Evolutionary conservation across 1,284 basidiomycete species (phyloP).

Genomic region (Sanghuangporus sanghuang): DNA sequence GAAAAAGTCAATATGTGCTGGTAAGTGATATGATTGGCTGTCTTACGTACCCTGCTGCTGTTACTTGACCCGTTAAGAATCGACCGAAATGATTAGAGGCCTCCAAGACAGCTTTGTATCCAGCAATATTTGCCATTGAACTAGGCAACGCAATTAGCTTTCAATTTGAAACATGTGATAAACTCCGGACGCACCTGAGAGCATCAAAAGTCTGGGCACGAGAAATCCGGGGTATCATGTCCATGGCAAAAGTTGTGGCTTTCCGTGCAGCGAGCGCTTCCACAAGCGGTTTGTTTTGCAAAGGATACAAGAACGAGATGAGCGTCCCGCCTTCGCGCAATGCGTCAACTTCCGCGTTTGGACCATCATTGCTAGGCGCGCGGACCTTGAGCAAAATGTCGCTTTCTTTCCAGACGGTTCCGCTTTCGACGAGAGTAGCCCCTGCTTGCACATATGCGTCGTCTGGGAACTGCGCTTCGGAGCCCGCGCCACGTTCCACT

Average conservation of each 20-base stretch:
- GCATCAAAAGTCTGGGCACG: conserved; percentile 84
- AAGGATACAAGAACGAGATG: conserved; percentile 81
- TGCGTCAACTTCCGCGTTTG: conserved; percentile 40
- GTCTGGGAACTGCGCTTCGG: conserved; percentile 71
- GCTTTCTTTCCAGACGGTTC: conserved; percentile 55
- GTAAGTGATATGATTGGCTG: not conserved
- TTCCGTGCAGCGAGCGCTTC: conserved; percentile 58
- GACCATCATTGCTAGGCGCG: conserved; percentile 45
- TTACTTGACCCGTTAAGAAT: conserved; percentile 84
- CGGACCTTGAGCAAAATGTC: conserved; percentile 83
- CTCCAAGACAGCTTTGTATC: conserved; percentile 84
- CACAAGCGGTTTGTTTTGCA: conserved; percentile 70
- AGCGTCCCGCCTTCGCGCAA: conserved; percentile 70
- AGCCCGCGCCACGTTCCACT: conserved; percentile 68
- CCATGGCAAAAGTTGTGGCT: conserved; percentile 74
- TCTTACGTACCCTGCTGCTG: conserved; percentile 69
- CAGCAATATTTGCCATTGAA: conserved; percentile 87
- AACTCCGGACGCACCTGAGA: conserved; percentile 46
- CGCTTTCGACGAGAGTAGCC: conserved; percentile 61
- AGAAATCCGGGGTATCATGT: conserved; percentile 84
- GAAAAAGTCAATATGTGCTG: not conserved
- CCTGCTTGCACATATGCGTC: conserved; percentile 75
- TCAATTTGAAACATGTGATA: not conserved
- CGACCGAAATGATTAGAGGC: conserved; percentile 83
- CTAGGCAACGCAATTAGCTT: conserved; percentile 31